Evolutionary conservation across 371 early-diverging fungal genomes (phyloP).

Genomic region (Apophysomyces elegans): DNA sequence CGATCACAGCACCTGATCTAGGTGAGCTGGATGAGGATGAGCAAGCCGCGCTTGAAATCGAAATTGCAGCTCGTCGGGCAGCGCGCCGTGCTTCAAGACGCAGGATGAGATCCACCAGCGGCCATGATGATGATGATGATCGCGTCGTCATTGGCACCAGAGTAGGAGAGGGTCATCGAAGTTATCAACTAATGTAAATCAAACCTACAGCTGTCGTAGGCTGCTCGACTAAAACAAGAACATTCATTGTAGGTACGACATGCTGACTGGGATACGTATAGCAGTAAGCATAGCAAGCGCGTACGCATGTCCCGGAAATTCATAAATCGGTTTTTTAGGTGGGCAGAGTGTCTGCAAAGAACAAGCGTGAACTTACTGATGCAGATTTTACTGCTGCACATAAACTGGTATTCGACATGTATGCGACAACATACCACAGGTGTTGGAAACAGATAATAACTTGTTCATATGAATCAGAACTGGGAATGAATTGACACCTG

Average conservation of each 20-base stretch:
- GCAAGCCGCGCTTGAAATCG: conserved; percentile 38
- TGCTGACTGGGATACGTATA: conserved; percentile 93
- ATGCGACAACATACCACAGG: conserved; percentile 23
- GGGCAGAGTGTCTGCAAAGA: conserved; percentile 84
- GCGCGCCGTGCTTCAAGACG: conserved; percentile 45
- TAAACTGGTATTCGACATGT: conserved; percentile 93
- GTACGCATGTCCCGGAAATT: background rate
- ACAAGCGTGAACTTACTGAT: conserved; percentile 65
- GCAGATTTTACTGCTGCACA: conserved; percentile 88
- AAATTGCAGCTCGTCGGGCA: conserved; percentile 42
- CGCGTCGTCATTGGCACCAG: conserved; percentile 65
- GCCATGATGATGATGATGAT: conserved; percentile 57
- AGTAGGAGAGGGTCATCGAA: conserved; percentile 69
- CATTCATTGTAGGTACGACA: conserved; percentile 83
- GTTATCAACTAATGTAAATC: conserved; percentile 86
- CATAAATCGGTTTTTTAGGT: conserved; percentile 18
- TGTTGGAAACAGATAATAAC: background rate
- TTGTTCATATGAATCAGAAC: conserved; percentile 48
- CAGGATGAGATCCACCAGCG: conserved; percentile 17
- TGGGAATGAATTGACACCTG: conserved; percentile 94
- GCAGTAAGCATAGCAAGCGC: conserved; percentile 50
- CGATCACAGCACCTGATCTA: conserved; percentile 22
- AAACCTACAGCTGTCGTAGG: background rate
- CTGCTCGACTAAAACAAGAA: background rate
- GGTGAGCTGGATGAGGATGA: conserved; percentile 44